These are phyloP conservation scores for Auriscalpium microsporum DNA, from an alignment of 768 basidiomycete species.

Conservation along the genomic window DNA sequence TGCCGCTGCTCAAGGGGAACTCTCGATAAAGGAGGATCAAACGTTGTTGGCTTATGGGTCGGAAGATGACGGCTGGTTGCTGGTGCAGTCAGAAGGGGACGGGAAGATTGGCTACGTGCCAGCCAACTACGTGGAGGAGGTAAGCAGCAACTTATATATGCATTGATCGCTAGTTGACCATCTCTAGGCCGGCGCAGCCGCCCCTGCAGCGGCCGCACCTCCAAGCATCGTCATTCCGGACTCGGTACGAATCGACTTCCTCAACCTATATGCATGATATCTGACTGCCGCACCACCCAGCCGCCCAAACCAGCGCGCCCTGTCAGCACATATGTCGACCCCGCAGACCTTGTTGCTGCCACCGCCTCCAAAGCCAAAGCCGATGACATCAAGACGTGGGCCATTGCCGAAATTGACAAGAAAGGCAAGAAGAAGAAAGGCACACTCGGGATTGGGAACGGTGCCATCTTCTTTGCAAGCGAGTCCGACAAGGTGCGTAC, in stretches of 20 bases:
- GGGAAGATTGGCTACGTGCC: slow-evolving; percentile 85
- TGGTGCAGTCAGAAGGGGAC: slow-evolving; percentile 71
- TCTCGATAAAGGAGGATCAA: slow-evolving; percentile 76
- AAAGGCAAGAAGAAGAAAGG: slow-evolving; percentile 99
- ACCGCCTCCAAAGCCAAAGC: slow-evolving; percentile 37
- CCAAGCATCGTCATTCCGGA: slow-evolving; percentile 11
- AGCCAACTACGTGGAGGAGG: slow-evolving; percentile 77
- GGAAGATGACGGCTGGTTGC: slow-evolving; percentile 85
- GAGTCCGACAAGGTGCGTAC: slow-evolving; percentile 87
- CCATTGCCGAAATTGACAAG: slow-evolving; percentile 80
- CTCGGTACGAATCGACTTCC: slow-evolving; percentile 3
- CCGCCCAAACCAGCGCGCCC: slow-evolving; percentile 42
- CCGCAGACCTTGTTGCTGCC: slow-evolving; percentile 66
- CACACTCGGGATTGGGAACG: slow-evolving; percentile 90
- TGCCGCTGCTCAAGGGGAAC: slow-evolving; percentile 69
- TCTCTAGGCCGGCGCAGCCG: neutral
- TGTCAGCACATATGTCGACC: slow-evolving; percentile 62
- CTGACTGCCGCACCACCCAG: slow-evolving; percentile 23
- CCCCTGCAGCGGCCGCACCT: neutral
- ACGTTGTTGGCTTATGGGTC: slow-evolving; percentile 63
- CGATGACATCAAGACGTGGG: slow-evolving; percentile 84
- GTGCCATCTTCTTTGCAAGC: slow-evolving; percentile 93
- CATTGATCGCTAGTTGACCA: neutral
- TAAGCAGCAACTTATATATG: slow-evolving; percentile 15
- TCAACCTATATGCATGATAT: neutral